Base-by-base conservation (phyloP, 2,329 filamentous ascomycete species). In the Pseudocercospora crystallina region DNA sequence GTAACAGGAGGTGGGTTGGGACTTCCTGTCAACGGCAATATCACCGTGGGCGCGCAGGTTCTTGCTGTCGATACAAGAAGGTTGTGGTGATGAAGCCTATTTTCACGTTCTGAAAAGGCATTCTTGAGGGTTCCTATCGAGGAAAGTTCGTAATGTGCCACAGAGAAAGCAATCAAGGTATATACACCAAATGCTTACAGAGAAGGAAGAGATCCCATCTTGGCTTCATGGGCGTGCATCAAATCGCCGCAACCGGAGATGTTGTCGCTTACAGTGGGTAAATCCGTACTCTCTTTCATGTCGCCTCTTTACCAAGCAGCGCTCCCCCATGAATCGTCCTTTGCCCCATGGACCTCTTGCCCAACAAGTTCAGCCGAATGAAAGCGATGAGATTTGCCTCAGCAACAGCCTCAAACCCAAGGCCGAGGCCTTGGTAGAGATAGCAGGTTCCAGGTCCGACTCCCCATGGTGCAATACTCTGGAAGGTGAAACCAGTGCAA, bases 401-500 rank as follows among this genome's bases (percentile, higher is more conserved):
- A n/a, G 29, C 46, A 0, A 34, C 30, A 29, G 17, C 38, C 20
- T 36, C 32, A 14, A 49, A 49, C 8, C 32, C 30, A 5, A 49
- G 8, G 5, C 46, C 46, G 5, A 43, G 11, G 0, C 46, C 46
- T 4, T 41, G 31, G 11, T 49, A 49, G 2, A 49, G 14, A 3
- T 14, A 42, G 20, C 46, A 49, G 0, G 46, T 37, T 5, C 46
- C 46, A 2, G 46, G 46, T 29, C 46, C 46, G 1, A 49, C 38
- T 1, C 46, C 46, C 32, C 39, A 49, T 17, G 38, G 17, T 1
- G 38, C 38, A 12, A 49, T 37, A 29, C 46, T 49, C 46, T 49
- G 38, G 32, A 49, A 49, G 2, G 46, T 43, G n/a, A 49, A 49
- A 5, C 46, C 46, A n/a, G 46, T 49, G 15, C 46, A 49, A 5